Evolutionary conservation across 2,329 filamentous ascomycete genomes (phyloP).

Genomic region (Colletotrichum nymphaeae): DNA sequence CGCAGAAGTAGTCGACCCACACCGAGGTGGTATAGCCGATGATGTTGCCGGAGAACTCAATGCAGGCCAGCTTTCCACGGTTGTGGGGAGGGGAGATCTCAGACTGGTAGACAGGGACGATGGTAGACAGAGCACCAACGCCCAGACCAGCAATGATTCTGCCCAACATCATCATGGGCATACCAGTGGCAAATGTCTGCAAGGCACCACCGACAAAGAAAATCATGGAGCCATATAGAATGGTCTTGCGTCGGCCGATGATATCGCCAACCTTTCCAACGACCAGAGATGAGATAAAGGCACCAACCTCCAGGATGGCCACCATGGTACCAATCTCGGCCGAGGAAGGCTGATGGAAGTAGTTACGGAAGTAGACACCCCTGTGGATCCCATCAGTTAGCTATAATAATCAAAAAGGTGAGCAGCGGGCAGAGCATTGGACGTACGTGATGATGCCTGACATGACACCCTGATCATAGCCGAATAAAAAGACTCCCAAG

Average conservation of each 20-base stretch:
- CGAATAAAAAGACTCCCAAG: conserved; percentile 87
- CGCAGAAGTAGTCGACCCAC: conserved; percentile 99
- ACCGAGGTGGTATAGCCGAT: conserved; percentile 95
- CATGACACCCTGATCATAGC: conserved; percentile 93
- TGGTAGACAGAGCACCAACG: conserved; percentile 89
- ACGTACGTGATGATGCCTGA: conserved; percentile 76
- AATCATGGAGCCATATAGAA: conserved; percentile 91
- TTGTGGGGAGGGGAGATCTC: conserved; percentile 98
- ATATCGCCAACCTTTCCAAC: conserved; percentile 93
- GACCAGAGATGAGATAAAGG: conserved; percentile 87
- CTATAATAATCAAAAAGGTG: neutral
- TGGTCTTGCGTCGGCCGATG: conserved; percentile 88
- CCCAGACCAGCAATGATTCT: conserved; percentile 87
- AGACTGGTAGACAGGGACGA: conserved; percentile 93
- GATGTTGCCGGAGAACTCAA: conserved; percentile 98
- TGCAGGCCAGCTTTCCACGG: conserved; percentile 93
- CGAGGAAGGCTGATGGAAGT: conserved; percentile 88
- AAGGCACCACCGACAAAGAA: conserved; percentile 88
- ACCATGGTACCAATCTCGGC: conserved; percentile 97
- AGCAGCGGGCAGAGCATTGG: neutral
- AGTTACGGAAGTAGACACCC: conserved; percentile 87
- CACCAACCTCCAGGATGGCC: conserved; percentile 93
- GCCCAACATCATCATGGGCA: conserved; percentile 90
- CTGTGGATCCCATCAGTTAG: conserved; percentile 56
- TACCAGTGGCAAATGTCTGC: conserved; percentile 83